phyloP scores from a whole-genome alignment of 2,329 filamentous ascomycete genomes.

The Scedosporium minutisporum region DNA sequence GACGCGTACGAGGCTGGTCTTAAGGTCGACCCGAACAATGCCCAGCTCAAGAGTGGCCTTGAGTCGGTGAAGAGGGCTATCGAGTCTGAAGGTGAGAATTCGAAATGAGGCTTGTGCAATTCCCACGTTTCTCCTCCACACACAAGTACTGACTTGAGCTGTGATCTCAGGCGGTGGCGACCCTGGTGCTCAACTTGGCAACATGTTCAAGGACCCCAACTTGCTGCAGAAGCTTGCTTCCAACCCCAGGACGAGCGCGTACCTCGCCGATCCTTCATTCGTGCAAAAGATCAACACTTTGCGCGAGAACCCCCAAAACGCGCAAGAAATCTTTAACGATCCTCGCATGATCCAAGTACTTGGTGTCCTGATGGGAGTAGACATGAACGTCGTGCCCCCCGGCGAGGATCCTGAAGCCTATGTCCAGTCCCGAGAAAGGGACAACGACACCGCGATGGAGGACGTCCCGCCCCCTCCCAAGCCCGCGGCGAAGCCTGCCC shows the following conservation, averaged over 20 bases:
- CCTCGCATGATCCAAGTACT: constrained; percentile 90
- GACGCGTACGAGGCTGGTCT: constrained; percentile 93
- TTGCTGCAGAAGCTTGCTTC: constrained; percentile 80
- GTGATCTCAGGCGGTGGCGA: constrained; percentile 36
- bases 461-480: constrained; percentile 42
- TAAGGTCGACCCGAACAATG: constrained; percentile 84
- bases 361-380: constrained; percentile 85
- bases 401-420: constrained; percentile 24
- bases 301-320: constrained; percentile 68
- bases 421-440: constrained; percentile 42
- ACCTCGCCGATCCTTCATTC: constrained; percentile 75
- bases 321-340: constrained; percentile 75
- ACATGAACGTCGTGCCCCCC: constrained; percentile 55
- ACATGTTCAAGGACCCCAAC: constrained; percentile 90
- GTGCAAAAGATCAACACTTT: constrained; percentile 82
- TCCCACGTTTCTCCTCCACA: no score
- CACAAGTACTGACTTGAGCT: constrained; percentile 14
- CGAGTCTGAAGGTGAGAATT: constrained; percentile 40
- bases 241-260: constrained; percentile 84
- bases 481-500: constrained; percentile 24
- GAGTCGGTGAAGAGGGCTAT: constrained; percentile 81
- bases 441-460: constrained; percentile 57
- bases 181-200: constrained; percentile 67
- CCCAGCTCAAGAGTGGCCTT: constrained; percentile 82
- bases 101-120: no score